Conservation (phyloP, 306 rosid species). For the Astragalus membranaceus region DNA sequence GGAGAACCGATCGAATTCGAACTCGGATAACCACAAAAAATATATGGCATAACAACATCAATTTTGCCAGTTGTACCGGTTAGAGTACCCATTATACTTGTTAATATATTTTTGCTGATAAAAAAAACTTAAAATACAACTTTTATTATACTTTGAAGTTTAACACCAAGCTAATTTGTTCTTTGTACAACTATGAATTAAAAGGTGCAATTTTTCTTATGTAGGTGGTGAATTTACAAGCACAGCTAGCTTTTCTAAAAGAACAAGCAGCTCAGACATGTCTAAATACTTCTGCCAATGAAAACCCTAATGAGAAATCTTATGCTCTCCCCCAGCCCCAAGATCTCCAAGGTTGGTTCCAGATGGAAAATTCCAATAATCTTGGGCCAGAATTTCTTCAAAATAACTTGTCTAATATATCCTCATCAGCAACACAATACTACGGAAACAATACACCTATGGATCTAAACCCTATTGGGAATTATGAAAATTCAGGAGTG, state of each 20-base stretch:
- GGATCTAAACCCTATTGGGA: conserved; percentile 43
- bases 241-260: conserved; percentile 75
- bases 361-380: conserved; percentile 32
- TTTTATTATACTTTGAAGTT: neutral
- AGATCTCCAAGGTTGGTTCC: conserved; percentile 57
- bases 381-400: conserved; percentile 33
- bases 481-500: conserved; percentile 37
- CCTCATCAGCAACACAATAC: conserved; percentile 23
- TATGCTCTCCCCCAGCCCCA: conserved; percentile 29
- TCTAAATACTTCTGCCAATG: conserved; percentile 33
- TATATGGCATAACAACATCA: too few species aligned
- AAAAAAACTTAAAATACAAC: too few species aligned
- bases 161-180: conserved; percentile 1
- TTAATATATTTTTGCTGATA: too few species aligned
- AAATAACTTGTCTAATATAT: conserved; percentile 21
- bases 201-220: neutral
- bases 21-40: too few species aligned
- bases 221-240: conserved; percentile 85
- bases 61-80: too few species aligned
- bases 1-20: too few species aligned
- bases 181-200: neutral
- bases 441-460: conserved; percentile 28
- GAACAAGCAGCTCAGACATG: conserved; percentile 66
- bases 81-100: too few species aligned
- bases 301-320: conserved; percentile 56